Base-by-base conservation (phyloP, 371 early-diverging fungal species). In the Mortierella sp. region DNA sequence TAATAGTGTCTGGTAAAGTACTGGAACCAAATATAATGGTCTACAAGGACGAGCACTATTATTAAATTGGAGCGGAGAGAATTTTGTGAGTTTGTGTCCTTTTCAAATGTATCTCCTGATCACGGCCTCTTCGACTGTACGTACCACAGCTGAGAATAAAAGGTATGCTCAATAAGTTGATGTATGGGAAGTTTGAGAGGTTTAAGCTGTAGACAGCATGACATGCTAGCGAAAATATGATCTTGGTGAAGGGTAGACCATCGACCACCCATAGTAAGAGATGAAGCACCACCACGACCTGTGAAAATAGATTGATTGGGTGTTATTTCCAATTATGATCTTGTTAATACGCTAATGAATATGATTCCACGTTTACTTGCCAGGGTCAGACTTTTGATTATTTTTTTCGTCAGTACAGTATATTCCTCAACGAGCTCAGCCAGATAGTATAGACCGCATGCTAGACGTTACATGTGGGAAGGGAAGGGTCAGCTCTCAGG, bases 21-120 rank as follows among this genome's bases (percentile, higher is more conserved):
- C 67, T 87, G 87, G 83, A 96, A 96, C 97, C 97, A 96, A 55
- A 93, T 75, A 70, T 94, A 95, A 76, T 96, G 97, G 82, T 96
- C 90, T 6, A 77, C 85, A 63, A 96, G 77, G 1, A 92, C 94
- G n/a, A 96, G 85, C 1, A 90, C 95, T 94, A n/a, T 53, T 9
- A 19, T 47, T 47, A 11, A 57, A 57, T 28, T 28, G 28, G 28
- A 28, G 2, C 28, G 28, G 28, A 28, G 22, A 57, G 22, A 24
- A 15, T 11, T 7, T 19, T 21, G 57, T 32, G 6, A 55, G 57
- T 10, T 24, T 28, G 19, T 19, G 52, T 41, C 43, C 43, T 10
- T 41, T 8, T 47, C 48, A 47, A 1, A 16, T 47, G 48, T 1
- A 47, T 16, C 48, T 19, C 48, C 28, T 28, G 28, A 28, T 28